Evolutionary conservation across 495 filamentous ascomycete genomes (phyloP), one percentile per base, ranked within the genome.

Genomic region (Bathelium albidoporum): DNA sequence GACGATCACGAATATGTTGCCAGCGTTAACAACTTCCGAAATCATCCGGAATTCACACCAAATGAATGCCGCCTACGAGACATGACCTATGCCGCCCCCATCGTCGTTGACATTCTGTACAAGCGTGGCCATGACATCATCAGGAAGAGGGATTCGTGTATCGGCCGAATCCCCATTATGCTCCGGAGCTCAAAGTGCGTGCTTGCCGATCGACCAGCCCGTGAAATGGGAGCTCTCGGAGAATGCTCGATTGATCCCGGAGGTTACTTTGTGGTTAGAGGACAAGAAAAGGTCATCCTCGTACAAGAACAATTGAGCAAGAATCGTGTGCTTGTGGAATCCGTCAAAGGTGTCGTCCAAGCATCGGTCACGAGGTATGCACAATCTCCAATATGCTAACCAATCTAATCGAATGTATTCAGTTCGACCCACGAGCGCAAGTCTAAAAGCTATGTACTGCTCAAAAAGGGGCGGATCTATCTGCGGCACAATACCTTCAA

Each of bases 231-330:
- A 36, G 72, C 83, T 18, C 83, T 96, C 69, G 90, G 94, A 67
- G 94, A 99, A 74, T 99, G 94, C 71, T 88, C 94, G 1, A 79
- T 97, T 29, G 94, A 99, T 74, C 94, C 95, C 1, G 94, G 94
- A 61, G 94, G 94, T 31, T 99, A 99, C 74, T 99, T 99, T 71
- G 89, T 91, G 64, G 83, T 89, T 55, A 83, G 85, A 66, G 88
- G 88, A 10, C 89, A 87, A 58, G 94, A 99, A 69, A 97, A 97
- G 78, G 94, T 97, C 59, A 97, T 99, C 71, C 82, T 99, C 16
- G 92, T 97, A 36, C 94, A 97, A 73, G 94, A 99, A 68, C 94
- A 97, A 74, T 77, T 97, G 71, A 97, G 93, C 80, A 97, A 97
- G 79, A 99, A 99, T 75, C 82, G 94, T 77, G 90, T 97, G 64